Percentiles rank a stretch among this genome's conserved stretches.
These are phyloP conservation scores for Paxillus rubicundulus DNA, from an alignment of 768 basidiomycete genomes.

Conservation along the genomic window DNA sequence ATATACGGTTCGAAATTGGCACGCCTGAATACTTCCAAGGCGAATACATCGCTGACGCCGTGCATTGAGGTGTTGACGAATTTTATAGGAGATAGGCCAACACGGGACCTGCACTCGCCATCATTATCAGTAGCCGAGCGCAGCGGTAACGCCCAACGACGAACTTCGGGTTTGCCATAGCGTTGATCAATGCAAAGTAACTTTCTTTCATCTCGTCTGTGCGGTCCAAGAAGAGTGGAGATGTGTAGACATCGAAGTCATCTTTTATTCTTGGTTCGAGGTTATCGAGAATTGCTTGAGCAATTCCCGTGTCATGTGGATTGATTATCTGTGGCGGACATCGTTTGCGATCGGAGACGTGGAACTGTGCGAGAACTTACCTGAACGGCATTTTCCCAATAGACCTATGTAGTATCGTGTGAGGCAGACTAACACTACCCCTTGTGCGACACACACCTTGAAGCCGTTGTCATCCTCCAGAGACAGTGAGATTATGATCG, in stretches of 20 bases:
- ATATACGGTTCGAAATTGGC: constrained; percentile 60
- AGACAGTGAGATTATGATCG: constrained; percentile 2
- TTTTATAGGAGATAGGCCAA: constrained; percentile 32
- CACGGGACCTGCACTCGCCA: constrained; percentile 9
- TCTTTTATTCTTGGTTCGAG: constrained; percentile 53
- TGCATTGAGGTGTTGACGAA: constrained; percentile 93
- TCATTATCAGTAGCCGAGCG: background rate
- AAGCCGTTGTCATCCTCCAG: constrained; percentile 81
- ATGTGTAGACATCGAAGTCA: constrained; percentile 33
- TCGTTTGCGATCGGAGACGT: background rate
- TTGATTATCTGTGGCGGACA: constrained; percentile 61
- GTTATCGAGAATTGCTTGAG: constrained; percentile 58
- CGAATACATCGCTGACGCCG: constrained; percentile 74
- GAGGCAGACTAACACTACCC: background rate
- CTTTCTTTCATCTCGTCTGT: constrained; percentile 57
- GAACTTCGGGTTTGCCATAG: constrained; percentile 18
- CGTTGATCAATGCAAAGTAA: constrained; percentile 49
- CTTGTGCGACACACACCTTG: constrained; percentile 47
- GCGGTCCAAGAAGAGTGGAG: constrained; percentile 48
- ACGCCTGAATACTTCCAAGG: constrained; percentile 51
- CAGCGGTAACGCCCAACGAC: background rate
- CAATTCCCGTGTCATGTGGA: constrained; percentile 81
- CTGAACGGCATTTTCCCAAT: constrained; percentile 88
- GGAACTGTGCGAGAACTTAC: constrained; percentile 33
- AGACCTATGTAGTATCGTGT: constrained; percentile 50